Percentiles rank a stretch among this genome's conserved stretches.
Conservation (phyloP, 2,329 filamentous ascomycete genomes). For the Amesomyces nigricolor region DNA sequence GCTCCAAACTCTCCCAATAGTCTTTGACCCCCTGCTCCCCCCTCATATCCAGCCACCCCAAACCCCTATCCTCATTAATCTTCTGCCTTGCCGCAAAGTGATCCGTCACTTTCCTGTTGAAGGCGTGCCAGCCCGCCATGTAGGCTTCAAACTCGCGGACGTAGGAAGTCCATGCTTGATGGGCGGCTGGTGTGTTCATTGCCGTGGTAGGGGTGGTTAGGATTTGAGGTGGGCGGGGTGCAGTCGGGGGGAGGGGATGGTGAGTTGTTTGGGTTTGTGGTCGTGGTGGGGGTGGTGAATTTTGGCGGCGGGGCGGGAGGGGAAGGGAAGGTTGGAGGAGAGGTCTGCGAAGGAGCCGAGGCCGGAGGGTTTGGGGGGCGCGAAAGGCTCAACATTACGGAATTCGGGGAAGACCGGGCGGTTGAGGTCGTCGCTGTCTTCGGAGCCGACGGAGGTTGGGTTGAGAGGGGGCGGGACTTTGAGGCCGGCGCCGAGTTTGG, state of each 20-base stretch:
- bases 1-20: constrained; percentile 56
- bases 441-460: constrained; percentile 43
- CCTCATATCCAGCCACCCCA: constrained; percentile 40
- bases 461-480: constrained; percentile 27
- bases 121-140: constrained; percentile 45
- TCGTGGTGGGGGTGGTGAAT: constrained; percentile 34
- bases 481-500: constrained; percentile 20
- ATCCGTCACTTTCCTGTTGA: constrained; percentile 48
- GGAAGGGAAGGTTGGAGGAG: constrained; percentile 52
- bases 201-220: constrained; percentile 38
- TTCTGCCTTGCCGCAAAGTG: constrained; percentile 51
- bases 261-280: constrained; percentile 33
- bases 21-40: constrained; percentile 44
- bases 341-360: constrained; percentile 52
- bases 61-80: constrained; percentile 38
- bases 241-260: constrained; percentile 45
- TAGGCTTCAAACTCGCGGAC: constrained; percentile 49
- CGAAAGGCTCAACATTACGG: constrained; percentile 51
- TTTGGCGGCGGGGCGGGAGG: constrained; percentile 44
- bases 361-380: constrained; percentile 39
- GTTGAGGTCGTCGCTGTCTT: constrained; percentile 50
- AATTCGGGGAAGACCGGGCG: constrained; percentile 49
- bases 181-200: constrained; percentile 34
- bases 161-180: constrained; percentile 46
- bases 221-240: constrained; percentile 43